Conservation (phyloP, 1,284 basidiomycete species). For the Leccinum pallidistipes region DNA sequence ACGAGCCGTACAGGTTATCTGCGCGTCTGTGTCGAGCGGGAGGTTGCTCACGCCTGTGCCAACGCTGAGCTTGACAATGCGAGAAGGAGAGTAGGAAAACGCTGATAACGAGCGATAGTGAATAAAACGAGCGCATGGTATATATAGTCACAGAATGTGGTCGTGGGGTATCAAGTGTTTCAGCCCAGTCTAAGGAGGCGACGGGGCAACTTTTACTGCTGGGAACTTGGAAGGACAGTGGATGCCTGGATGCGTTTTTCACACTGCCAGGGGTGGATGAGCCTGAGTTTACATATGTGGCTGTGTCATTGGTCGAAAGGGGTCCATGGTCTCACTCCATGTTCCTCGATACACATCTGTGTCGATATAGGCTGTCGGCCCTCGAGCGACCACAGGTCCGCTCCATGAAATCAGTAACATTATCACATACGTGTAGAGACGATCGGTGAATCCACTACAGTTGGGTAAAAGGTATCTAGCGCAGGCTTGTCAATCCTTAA, state of each 20-base stretch:
- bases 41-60: conserved; percentile 9
- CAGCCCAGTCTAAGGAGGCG: not conserved
- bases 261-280: not conserved
- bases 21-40: conserved; percentile 10
- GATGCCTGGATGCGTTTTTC: not conserved
- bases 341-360: too few relatives aligned
- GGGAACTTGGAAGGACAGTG: not conserved
- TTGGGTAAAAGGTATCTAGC: conserved; percentile 25
- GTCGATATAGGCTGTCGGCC: not conserved
- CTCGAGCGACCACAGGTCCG: not conserved
- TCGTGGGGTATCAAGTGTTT: not conserved
- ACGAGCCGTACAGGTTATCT: not conserved
- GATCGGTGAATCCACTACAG: not conserved
- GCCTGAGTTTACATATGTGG: not conserved
- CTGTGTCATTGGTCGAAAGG: not conserved
- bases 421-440: not conserved
- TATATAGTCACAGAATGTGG: conserved; percentile 16
- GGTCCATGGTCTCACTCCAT: too few relatives aligned
- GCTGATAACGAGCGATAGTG: conserved; percentile 26
- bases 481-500: not conserved
- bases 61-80: conserved; percentile 12
- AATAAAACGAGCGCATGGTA: conserved; percentile 32
- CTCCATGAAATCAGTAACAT: not conserved
- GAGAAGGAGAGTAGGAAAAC: conserved; percentile 18
- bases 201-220: not conserved